Percentiles rank a stretch among this genome's conserved stretches.
Evolutionary conservation across 163 green algal species (phyloP).

Genomic region (Chloroidium sp.): DNA sequence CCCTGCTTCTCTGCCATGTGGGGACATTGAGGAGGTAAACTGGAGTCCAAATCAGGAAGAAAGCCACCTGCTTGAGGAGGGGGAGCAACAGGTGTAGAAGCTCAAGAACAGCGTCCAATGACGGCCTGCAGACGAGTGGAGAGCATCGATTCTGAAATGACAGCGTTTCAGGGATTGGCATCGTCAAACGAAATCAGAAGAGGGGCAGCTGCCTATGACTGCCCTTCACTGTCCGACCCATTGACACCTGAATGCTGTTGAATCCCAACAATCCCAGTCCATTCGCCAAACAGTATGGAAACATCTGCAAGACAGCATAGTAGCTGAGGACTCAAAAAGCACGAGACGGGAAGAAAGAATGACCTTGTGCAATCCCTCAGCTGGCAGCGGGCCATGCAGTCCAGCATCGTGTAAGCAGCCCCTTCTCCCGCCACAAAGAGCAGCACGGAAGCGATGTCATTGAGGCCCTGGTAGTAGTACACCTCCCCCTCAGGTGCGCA

Average conservation of each 20-base stretch:
- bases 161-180: no score
- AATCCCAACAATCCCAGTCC: background rate
- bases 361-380: conserved; percentile 69
- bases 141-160: no score
- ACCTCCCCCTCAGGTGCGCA: conserved; percentile 35
- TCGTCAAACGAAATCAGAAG: no score
- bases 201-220: no score
- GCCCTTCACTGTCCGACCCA: no score
- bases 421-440: conserved; percentile 58
- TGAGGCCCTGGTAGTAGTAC: conserved; percentile 82
- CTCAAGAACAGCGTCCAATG: conserved; percentile 64
- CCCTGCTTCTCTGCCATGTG: no score
- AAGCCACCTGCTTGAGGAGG: conserved; percentile 35
- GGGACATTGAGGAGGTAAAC: no score
- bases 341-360: background rate
- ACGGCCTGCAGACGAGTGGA: conserved; percentile 18
- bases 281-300: background rate
- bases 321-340: no score
- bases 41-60: no score
- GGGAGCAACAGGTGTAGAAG: conserved; percentile 50
- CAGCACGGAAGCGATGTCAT: conserved; percentile 84
- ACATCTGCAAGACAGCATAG: no score
- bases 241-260: background rate
- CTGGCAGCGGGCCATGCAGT: conserved; percentile 43
- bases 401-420: conserved; percentile 52